These are phyloP conservation scores for Cyberlindnera samutprakarnensis DNA, from an alignment of 805 yeast species.

Conservation along the genomic window DNA sequence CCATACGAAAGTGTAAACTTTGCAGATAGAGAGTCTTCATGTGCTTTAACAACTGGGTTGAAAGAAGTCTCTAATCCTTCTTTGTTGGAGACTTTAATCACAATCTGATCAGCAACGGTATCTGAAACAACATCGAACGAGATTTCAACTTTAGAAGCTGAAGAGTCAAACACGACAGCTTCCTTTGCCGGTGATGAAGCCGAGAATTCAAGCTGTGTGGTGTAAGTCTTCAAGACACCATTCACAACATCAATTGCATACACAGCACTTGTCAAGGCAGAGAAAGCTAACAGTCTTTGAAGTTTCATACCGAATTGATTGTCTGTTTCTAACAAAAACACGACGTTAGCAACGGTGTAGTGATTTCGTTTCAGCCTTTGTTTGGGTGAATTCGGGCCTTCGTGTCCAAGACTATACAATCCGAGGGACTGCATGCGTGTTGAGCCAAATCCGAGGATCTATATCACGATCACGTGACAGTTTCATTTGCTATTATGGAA, in stretches of 20 bases:
- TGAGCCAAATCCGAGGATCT: no score
- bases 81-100: conserved; percentile 13
- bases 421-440: no score
- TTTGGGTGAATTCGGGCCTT: no score
- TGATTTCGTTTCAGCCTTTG: no score
- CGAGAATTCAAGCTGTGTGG: conserved; percentile 8
- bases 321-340: no score
- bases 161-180: conserved; percentile 12
- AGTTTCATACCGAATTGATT: no score
- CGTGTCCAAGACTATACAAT: no score
- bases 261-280: conserved; percentile 7
- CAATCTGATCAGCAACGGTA: conserved; percentile 20
- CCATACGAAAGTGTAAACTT: conserved; percentile 12
- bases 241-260: conserved; percentile 13
- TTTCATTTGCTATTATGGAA: no score
- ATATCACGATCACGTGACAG: no score
- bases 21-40: conserved; percentile 4
- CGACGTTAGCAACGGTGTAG: no score
- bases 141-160: conserved; percentile 12
- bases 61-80: conserved; percentile 20
- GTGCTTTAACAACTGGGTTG: conserved; percentile 17
- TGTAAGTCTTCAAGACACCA: conserved; percentile 12
- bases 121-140: conserved; percentile 12
- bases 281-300: conserved; percentile 8
- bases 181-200: conserved; percentile 3